Percentiles rank a stretch among this genome's conserved stretches.
Evolutionary conservation across 768 basidiomycete genomes (phyloP).

Genomic region (Macrolepiota albuminosa): DNA sequence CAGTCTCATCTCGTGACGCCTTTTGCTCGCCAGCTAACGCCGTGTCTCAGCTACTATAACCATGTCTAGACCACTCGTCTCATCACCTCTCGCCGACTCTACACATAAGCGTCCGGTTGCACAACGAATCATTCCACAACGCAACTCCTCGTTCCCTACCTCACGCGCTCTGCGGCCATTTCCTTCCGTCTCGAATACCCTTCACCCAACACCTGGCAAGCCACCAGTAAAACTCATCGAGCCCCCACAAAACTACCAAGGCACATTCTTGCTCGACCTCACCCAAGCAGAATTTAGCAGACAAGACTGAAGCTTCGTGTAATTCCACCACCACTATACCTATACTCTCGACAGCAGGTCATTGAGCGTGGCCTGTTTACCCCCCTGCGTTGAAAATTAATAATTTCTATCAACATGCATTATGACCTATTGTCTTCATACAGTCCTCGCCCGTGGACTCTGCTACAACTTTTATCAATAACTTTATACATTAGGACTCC

Average conservation of each 20-base stretch:
- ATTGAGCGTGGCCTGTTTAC: neutral
- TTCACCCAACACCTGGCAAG: conserved; percentile 27
- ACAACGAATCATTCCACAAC: conserved; percentile 34
- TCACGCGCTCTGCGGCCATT: conserved; percentile 81
- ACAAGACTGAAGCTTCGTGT: conserved; percentile 32
- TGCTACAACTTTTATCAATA: conserved; percentile 4
- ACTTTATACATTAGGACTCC: conserved; percentile 1
- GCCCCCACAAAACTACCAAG: conserved; percentile 67
- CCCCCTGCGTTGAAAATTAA: neutral
- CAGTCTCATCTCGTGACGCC: conserved; percentile 9
- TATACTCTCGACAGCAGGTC: neutral
- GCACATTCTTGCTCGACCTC: conserved; percentile 70
- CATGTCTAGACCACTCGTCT: conserved; percentile 47
- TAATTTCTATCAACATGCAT: conserved; percentile 10
- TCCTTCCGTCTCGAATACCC: conserved; percentile 49
- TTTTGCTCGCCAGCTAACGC: conserved; percentile 3
- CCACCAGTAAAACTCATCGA: conserved; percentile 73
- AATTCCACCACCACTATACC: neutral
- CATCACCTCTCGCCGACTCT: conserved; percentile 59
- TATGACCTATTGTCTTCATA: conserved; percentile 2
- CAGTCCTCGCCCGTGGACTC: conserved; percentile 2
- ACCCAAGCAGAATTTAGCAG: conserved; percentile 81
- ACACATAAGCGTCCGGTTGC: conserved; percentile 23
- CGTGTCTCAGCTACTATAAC: conserved; percentile 34
- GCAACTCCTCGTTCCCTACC: conserved; percentile 52